Percentiles rank a stretch among this genome's conserved stretches.
These are phyloP conservation scores for Protomyces pachydermus DNA, from an alignment of 1,139 yeast genomes.

Conservation along the genomic window DNA sequence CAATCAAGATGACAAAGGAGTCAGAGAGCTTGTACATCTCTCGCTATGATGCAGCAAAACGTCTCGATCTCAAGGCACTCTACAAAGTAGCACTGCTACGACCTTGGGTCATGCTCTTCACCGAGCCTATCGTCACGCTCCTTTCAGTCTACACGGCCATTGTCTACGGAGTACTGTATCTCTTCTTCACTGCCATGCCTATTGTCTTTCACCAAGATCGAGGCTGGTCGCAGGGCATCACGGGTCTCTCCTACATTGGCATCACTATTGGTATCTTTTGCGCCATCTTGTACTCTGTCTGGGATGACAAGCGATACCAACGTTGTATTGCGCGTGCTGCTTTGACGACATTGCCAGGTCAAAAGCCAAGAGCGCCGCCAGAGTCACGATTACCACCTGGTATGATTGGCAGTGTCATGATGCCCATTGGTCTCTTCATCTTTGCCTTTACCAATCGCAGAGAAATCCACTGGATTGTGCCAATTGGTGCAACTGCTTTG, in stretches of 20 bases:
- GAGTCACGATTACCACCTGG: constrained; percentile 74
- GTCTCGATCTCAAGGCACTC: constrained; percentile 14
- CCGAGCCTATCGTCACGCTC: constrained; percentile 23
- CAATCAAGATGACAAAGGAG: constrained; percentile 46
- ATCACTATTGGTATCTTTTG: constrained; percentile 61
- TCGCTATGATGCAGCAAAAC: constrained; percentile 18
- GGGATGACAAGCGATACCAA: neutral
- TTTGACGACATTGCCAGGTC: neutral
- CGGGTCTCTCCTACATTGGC: constrained; percentile 75
- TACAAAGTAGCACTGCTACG: constrained; percentile 13
- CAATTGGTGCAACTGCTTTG: constrained; percentile 69
- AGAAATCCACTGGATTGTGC: constrained; percentile 70
- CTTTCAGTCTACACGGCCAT: constrained; percentile 44
- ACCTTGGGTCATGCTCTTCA: constrained; percentile 20
- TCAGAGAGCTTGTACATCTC: constrained; percentile 28
- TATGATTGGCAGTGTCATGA: constrained; percentile 61
- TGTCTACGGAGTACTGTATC: constrained; percentile 60
- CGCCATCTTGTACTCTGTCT: constrained; percentile 38
- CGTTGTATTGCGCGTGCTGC: neutral
- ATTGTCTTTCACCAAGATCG: constrained; percentile 62
- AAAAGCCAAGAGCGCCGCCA: constrained; percentile 59
- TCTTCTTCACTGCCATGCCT: constrained; percentile 68
- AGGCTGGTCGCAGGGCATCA: constrained; percentile 61
- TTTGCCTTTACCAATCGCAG: constrained; percentile 68
- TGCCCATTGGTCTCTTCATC: constrained; percentile 73